Base-by-base conservation (phyloP, 371 early-diverging fungal genomes). In the Mortierella sp. region DNA sequence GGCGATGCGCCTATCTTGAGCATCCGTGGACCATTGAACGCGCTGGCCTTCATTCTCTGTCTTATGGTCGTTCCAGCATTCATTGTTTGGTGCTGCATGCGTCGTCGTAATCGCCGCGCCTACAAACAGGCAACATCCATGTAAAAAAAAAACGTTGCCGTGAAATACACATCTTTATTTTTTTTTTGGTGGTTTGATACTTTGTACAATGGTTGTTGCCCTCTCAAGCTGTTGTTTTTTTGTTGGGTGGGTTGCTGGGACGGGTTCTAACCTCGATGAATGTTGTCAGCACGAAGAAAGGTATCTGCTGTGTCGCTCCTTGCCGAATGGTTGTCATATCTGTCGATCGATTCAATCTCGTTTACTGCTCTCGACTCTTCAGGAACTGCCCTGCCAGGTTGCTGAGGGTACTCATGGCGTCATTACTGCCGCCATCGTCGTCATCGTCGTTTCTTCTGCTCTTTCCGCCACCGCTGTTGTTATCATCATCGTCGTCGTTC, bases 11-110 rank as follows among this genome's bases (percentile, higher is more conserved):
- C 79, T 21, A 71, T 75, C 40, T 28, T 82, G 31, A 64, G 48
- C 24, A 64, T 78, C 11, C 76, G 73, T 43, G 79, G 79, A 46
- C 76, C 79, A 31, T 57, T 54, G 14, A 71, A 57, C 26, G 40
- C 80, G 1, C 13, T 80, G 19, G 71, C 57, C 16, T 69, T 85
- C 3, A 37, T 75, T 5, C 50, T 69, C 3, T 61, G 73, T 44
- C 51, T 85, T 28, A 85, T 85, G 85, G 43, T 81, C 26, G 53
- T 85, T 11, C 85, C 85, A 3, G 72, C 76, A 10, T 61, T 85
- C 73, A 64, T 85, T 57, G 77, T 81, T 14, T 85, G 78, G 78
- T 73, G 75, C 46, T 85, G 81, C 21, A 81, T 81, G 76, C 78
- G 83, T 26, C 76, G 83, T 26, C 76, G 80, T 10, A 5, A 31